phyloP scores from a whole-genome alignment of 2,329 filamentous ascomycete species.

The Trichoderma oligosporum region DNA sequence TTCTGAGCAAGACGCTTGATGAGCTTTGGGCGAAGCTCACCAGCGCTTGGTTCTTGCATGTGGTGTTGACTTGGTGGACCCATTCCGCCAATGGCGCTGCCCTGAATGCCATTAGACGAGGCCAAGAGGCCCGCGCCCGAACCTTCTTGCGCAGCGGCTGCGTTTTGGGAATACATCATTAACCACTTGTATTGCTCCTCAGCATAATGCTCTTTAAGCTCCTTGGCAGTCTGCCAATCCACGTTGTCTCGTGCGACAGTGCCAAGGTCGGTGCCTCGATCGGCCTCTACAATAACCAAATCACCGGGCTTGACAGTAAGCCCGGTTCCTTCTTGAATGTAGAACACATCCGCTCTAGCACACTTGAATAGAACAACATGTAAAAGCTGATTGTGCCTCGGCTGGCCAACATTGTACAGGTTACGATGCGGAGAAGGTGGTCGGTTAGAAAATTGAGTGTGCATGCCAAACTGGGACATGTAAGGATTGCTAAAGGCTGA shows the following conservation, averaged over 20 bases:
- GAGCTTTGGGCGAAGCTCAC: constrained; percentile 88
- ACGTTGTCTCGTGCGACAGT: constrained; percentile 88
- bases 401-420: constrained; percentile 59
- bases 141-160: constrained; percentile 58
- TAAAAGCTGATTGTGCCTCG: constrained; percentile 64
- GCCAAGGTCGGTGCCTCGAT: constrained; percentile 91
- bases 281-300: constrained; percentile 94
- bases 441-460: constrained; percentile 45
- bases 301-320: constrained; percentile 87
- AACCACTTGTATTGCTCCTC: constrained; percentile 98
- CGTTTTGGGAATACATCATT: constrained; percentile 94
- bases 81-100: constrained; percentile 73
- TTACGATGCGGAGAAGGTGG: constrained; percentile 59
- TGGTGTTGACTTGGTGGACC: constrained; percentile 70
- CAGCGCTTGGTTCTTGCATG: constrained; percentile 64
- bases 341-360: constrained; percentile 91
- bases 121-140: constrained; percentile 60
- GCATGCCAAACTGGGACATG: constrained; percentile 44
- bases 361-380: constrained; percentile 97
- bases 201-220: constrained; percentile 83
- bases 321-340: constrained; percentile 92
- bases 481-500: constrained; percentile 39
- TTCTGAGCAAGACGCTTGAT: constrained; percentile 92
- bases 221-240: constrained; percentile 81
- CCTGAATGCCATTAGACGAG: constrained; percentile 59